phyloP scores from a whole-genome alignment of 2,329 filamentous ascomycete species.

The Pyrenophora teres region DNA sequence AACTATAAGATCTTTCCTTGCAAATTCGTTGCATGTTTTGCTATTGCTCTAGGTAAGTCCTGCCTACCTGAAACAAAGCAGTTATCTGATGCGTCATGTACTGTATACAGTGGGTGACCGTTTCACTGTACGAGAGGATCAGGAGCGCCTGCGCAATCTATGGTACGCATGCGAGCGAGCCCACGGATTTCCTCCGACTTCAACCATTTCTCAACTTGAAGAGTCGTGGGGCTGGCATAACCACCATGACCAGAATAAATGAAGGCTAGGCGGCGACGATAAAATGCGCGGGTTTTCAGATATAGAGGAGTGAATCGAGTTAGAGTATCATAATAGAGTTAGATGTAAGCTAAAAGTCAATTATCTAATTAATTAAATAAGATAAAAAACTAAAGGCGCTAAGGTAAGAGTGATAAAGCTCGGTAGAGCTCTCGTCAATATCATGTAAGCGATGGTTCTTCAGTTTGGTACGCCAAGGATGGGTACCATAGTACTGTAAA shows the following conservation, averaged over 20 bases:
- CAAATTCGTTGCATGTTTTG: conserved; percentile 45
- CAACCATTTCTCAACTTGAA: conserved; percentile 39
- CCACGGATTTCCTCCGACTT: conserved; percentile 44
- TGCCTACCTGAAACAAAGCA: neutral
- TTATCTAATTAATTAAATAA: no score
- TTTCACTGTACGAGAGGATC: conserved; percentile 38
- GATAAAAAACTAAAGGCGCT: no score
- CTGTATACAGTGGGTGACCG: conserved; percentile 40
- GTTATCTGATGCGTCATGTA: conserved; percentile 1
- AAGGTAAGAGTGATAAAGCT: no score
- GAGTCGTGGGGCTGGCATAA: conserved; percentile 44
- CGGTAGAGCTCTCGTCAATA: no score
- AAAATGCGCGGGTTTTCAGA: no score
- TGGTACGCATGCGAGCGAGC: conserved; percentile 39
- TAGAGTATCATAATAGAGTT: no score
- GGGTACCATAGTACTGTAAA: no score
- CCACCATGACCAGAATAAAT: neutral
- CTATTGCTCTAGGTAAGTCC: conserved; percentile 40
- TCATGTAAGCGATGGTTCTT: no score
- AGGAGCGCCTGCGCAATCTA: conserved; percentile 37
- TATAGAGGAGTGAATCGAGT: no score
- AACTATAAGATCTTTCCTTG: conserved; percentile 42
- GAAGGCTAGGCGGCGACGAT: no score
- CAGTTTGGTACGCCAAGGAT: no score
- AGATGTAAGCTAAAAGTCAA: no score